phyloP scores from a whole-genome alignment of 2,329 filamentous ascomycete genomes.

The Cyclaneusma minus region DNA sequence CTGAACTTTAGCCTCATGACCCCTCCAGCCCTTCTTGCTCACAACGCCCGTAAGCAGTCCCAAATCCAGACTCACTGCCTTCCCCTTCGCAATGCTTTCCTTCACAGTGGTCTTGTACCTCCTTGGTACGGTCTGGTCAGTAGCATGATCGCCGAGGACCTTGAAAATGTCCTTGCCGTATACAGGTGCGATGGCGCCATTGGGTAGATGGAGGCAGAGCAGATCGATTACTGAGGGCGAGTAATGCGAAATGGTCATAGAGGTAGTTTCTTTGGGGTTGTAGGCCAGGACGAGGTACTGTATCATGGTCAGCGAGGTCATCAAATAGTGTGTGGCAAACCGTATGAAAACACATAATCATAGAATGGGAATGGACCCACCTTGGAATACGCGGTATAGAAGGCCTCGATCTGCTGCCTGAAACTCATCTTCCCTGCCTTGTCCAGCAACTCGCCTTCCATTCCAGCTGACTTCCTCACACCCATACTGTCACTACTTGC shows the following conservation, averaged over 20 bases:
- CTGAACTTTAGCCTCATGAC: conserved; percentile 6
- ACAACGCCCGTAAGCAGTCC: conserved; percentile 11
- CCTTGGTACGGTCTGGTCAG: conserved; percentile 26
- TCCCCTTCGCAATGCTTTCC: conserved; percentile 13
- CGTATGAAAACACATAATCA: conserved; percentile 1
- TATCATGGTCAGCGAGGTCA: conserved; percentile 1
- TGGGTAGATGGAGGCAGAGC: conserved; percentile 24
- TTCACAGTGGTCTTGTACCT: conserved; percentile 28
- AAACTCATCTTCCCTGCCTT: conserved; percentile 20
- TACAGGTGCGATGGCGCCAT: conserved; percentile 20
- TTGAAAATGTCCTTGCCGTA: conserved; percentile 36
- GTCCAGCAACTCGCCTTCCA: conserved; percentile 24
- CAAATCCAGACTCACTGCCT: conserved; percentile 16
- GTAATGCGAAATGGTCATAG: conserved; percentile 28
- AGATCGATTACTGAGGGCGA: conserved; percentile 30
- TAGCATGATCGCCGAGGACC: conserved; percentile 29
- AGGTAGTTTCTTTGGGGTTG: conserved; percentile 9
- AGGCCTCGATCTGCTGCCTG: conserved; percentile 22
- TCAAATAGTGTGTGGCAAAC: conserved; percentile 1
- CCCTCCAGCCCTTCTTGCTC: conserved; percentile 8
- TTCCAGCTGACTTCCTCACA: conserved; percentile 18
- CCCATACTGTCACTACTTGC: conserved; percentile 5
- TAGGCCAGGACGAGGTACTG: conserved; percentile 24
- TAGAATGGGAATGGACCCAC: conserved; percentile 8
- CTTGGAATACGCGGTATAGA: conserved; percentile 28